Percentiles rank a stretch among this genome's conserved stretches.
These are phyloP conservation scores for Starmerella bombicola DNA, from an alignment of 805 yeast species.

Conservation along the genomic window DNA sequence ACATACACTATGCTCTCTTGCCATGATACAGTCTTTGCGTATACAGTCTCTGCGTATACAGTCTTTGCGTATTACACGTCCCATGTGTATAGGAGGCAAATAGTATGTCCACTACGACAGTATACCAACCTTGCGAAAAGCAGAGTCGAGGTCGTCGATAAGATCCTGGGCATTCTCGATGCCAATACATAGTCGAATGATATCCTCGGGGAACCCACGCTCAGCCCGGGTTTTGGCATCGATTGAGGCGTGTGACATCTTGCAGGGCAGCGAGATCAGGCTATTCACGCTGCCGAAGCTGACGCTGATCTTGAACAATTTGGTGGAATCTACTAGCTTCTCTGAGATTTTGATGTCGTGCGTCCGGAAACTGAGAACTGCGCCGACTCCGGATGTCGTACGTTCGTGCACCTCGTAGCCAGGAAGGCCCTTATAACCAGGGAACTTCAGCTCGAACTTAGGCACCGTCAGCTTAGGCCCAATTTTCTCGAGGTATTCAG, in stretches of 20 bases:
- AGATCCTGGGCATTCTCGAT: slow-evolving; percentile 74
- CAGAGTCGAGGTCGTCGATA: slow-evolving; percentile 63
- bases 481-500: slow-evolving; percentile 51
- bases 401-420: slow-evolving; percentile 67
- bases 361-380: slow-evolving; percentile 79
- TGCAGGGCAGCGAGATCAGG: slow-evolving; percentile 83
- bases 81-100: too few species aligned
- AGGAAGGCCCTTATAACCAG: slow-evolving; percentile 73
- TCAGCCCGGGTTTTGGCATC: slow-evolving; percentile 77
- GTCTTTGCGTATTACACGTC: too few species aligned
- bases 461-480: slow-evolving; percentile 31
- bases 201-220: slow-evolving; percentile 84
- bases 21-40: too few species aligned
- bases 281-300: slow-evolving; percentile 93
- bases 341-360: slow-evolving; percentile 57
- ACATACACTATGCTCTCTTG: too few species aligned
- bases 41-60: too few species aligned
- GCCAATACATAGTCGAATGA: slow-evolving; percentile 81
- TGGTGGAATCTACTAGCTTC: slow-evolving; percentile 59
- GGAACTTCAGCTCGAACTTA: slow-evolving; percentile 60
- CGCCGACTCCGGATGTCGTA: slow-evolving; percentile 76
- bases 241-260: slow-evolving; percentile 95
- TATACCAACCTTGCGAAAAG: slow-evolving; percentile 51
- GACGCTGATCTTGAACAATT: slow-evolving; percentile 77
- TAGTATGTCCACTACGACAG: slow-evolving; percentile 4